Evolutionary conservation across 176 grass and related monocot genomes (phyloP).

Genomic region (Phragmites australis): DNA sequence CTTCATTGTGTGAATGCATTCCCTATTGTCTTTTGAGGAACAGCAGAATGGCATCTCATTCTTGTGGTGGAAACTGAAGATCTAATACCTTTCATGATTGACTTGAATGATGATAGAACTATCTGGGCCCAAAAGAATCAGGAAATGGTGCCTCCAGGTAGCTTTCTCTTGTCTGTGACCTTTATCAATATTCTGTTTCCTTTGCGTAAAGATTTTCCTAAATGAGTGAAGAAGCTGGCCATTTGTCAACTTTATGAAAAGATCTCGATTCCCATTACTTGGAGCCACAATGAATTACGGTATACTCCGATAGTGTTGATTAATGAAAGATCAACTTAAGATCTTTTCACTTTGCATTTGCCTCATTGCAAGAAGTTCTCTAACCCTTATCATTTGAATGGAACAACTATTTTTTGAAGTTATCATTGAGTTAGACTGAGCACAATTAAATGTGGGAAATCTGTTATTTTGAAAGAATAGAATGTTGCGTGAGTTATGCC

Average conservation of each 20-base stretch:
- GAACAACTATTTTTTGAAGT: background rate
- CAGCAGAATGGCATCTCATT: constrained; percentile 22
- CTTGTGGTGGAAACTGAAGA: constrained; percentile 11
- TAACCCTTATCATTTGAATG: background rate
- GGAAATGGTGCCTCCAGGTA: constrained; percentile 9
- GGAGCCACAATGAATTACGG: background rate
- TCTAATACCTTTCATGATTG: background rate
- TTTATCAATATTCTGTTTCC: background rate
- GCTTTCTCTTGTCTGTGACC: background rate
- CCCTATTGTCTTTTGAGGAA: background rate
- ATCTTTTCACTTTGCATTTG: background rate
- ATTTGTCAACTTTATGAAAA: background rate
- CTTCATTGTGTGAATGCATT: too few species aligned
- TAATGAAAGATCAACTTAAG: constrained; percentile 6
- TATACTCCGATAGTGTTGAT: background rate
- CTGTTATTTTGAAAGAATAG: background rate
- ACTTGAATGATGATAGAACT: background rate
- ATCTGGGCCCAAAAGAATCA: background rate
- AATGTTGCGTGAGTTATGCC: background rate
- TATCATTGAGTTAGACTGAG: background rate
- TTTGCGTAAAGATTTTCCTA: background rate
- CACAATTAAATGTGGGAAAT: background rate
- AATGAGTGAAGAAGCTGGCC: background rate
- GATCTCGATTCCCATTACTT: background rate
- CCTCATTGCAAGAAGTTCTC: background rate